phyloP scores from a whole-genome alignment of 2,329 filamentous ascomycete genomes.

The Phyllachora maydis region DNA sequence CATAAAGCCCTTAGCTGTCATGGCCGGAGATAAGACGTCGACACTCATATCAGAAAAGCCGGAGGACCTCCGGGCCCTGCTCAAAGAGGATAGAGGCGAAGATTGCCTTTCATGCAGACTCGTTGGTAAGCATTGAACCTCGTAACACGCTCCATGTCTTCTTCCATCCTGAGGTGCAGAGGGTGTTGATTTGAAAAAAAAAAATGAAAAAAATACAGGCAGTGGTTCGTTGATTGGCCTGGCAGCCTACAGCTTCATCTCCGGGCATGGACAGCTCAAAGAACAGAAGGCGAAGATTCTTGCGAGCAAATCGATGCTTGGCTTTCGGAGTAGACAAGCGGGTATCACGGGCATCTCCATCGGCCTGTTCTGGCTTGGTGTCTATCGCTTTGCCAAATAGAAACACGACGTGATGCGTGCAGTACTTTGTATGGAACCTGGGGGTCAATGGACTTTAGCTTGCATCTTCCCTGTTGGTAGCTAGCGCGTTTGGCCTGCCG shows the following conservation, averaged over 20 bases:
- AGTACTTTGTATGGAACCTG: no score
- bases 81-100: slow-evolving; percentile 33
- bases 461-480: background rate
- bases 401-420: no score
- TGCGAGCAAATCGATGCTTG: slow-evolving; percentile 48
- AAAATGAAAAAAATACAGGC: slow-evolving; percentile 23
- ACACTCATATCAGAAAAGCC: slow-evolving; percentile 34
- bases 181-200: no score
- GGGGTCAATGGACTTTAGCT: no score
- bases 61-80: slow-evolving; percentile 36
- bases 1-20: no score
- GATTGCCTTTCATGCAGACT: slow-evolving; percentile 55
- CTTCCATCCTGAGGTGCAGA: no score
- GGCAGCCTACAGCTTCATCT: slow-evolving; percentile 57
- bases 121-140: slow-evolving; percentile 51
- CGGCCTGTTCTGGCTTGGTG: slow-evolving; percentile 45
- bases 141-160: no score
- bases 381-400: slow-evolving; percentile 46
- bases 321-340: slow-evolving; percentile 46
- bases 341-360: slow-evolving; percentile 50
- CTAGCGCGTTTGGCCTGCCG: no score
- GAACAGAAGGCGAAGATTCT: slow-evolving; percentile 44
- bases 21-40: slow-evolving; percentile 26
- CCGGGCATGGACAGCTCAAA: slow-evolving; percentile 51
- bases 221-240: slow-evolving; percentile 57